Base-by-base conservation (phyloP, 148 eudicot genomes). In the Rhododendron simsii region DNA sequence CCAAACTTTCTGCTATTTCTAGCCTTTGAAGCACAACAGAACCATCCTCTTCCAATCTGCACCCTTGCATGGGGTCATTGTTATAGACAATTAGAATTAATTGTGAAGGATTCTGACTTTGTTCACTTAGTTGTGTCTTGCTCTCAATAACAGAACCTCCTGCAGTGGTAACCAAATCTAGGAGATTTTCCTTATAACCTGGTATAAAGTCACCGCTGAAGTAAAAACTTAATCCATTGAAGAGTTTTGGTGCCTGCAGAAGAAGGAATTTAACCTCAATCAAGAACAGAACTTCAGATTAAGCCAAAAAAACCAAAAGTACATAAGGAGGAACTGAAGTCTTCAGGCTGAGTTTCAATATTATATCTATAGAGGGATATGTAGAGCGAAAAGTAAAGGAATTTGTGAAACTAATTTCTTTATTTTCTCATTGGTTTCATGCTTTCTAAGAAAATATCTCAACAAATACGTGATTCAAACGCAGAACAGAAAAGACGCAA, bases 161-260 rank as follows among this genome's bases (percentile, higher is more conserved):
- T 48, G 95, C 99, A 74, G 90, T 91, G 53, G 55, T 85, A 23
- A 94, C 92, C 80, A 97, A 84, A 67, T 90, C 91, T 76, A 90
- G 80, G 20, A 97, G 92, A 88, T 95, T 93, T 9, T 85, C 84
- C 87, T 90, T 91, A 92, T 90, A 95, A 81, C 89, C 83, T 26
- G 89, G 85, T 74, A 90, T 85, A 88, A 93, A 97, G 81, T 93
- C 95, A 20, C 95, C 98, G 80, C 45, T 84, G 86, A 97, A 93
- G 47, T 85, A 85, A 80, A 97, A 95, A 16, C 86, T 87, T 63
- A 95, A 57, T 69, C 93, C 93, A 83, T 85, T 88, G 82, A 95
- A 97, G 67, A 97, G 96, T 91, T 92, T 92, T 74, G 94, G 95
- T 30, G 81, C 93, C 98, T 97, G 94, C 88, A 77, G 30, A 15